These are phyloP conservation scores for Psidium friedrichsthalianum DNA, from an alignment of 345 rosid species.

Conservation along the genomic window DNA sequence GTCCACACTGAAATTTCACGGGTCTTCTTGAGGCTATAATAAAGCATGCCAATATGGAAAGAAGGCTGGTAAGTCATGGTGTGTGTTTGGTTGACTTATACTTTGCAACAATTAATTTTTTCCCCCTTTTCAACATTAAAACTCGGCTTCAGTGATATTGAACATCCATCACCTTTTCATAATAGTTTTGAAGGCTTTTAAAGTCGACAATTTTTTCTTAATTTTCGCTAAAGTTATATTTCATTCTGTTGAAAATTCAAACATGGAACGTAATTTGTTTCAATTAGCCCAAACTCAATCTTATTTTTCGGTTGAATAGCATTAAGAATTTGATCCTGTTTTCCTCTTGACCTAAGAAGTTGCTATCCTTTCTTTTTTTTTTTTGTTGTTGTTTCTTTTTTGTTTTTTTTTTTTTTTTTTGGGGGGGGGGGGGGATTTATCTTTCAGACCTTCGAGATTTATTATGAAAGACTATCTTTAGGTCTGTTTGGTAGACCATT, in stretches of 20 bases:
- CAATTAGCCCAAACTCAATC: neutral
- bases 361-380: neutral
- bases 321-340: neutral
- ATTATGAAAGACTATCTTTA: neutral
- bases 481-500: neutral
- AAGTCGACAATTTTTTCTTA: neutral
- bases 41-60: conserved; percentile 96
- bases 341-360: neutral
- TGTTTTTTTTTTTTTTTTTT: neutral
- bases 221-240: neutral
- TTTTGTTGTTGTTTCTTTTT: no score
- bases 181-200: neutral
- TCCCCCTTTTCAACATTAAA: neutral
- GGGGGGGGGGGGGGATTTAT: neutral
- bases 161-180: neutral
- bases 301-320: neutral
- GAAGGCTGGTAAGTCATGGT: conserved; percentile 45
- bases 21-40: conserved; percentile 92
- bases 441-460: neutral
- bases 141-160: neutral
- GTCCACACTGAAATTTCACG: conserved; percentile 76
- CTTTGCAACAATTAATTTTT: neutral
- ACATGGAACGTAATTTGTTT: neutral
- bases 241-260: neutral
- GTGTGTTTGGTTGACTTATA: neutral